A percentile compares a stretch with the other conserved stretches of the same genome.
phyloP scores from a whole-genome alignment of 2,329 filamentous ascomycete species.

The Nemania serpens region DNA sequence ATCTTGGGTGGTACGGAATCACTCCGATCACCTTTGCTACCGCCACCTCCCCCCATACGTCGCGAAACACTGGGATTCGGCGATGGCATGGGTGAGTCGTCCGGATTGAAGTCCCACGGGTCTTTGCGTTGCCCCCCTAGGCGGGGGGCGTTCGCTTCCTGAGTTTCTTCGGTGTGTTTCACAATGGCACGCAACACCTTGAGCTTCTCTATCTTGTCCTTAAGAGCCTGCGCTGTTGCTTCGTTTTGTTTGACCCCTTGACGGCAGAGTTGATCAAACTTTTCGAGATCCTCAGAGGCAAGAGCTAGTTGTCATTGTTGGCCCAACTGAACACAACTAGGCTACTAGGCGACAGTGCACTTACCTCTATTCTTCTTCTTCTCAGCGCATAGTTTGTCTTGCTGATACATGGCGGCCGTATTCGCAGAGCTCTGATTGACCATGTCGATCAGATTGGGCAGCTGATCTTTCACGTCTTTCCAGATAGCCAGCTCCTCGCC shows the following conservation, averaged over 20 bases:
- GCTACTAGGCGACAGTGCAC: slow-evolving; percentile 10
- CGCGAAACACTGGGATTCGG: slow-evolving; percentile 44
- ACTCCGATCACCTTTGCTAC: slow-evolving; percentile 45
- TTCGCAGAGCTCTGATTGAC: slow-evolving; percentile 49
- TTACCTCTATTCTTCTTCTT: slow-evolving; percentile 43
- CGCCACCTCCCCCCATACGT: slow-evolving; percentile 42
- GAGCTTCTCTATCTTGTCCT: slow-evolving; percentile 43
- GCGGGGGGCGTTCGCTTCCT: slow-evolving; percentile 41
- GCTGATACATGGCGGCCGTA: slow-evolving; percentile 44
- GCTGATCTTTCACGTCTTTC: slow-evolving; percentile 47
- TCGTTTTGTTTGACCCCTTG: slow-evolving; percentile 43
- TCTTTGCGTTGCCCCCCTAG: slow-evolving; percentile 38
- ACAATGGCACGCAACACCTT: slow-evolving; percentile 47
- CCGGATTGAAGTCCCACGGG: slow-evolving; percentile 51
- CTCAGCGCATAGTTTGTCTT: slow-evolving; percentile 47
- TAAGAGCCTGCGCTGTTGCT: slow-evolving; percentile 14
- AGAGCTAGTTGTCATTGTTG: slow-evolving; percentile 38
- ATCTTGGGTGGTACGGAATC: slow-evolving; percentile 61
- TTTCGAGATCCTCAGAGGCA: slow-evolving; percentile 40
- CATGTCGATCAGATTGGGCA: slow-evolving; percentile 42
- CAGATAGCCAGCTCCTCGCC: slow-evolving; percentile 50
- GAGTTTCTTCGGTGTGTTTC: slow-evolving; percentile 39
- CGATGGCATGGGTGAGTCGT: slow-evolving; percentile 50
- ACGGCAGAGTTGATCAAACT: slow-evolving; percentile 42
- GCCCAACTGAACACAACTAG: slow-evolving; percentile 28